A percentile compares a stretch with the other conserved stretches of the same genome.
Conservation (phyloP, 352 stramenopile genomes). For the Phytophthora fragariae region DNA sequence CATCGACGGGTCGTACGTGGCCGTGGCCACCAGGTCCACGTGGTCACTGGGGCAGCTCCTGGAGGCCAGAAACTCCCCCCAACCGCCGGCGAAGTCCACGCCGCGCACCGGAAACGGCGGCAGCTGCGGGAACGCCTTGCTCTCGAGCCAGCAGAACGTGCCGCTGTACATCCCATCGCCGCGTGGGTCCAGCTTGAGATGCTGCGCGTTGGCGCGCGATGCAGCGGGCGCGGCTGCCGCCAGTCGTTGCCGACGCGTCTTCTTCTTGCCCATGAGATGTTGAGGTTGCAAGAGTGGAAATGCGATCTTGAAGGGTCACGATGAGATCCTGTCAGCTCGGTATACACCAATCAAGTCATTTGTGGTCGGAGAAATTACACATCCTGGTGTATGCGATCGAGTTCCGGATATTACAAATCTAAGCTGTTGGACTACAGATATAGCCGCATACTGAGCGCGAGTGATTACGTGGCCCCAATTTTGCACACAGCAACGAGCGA, state of each 20-base stretch:
- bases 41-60: slow-evolving; percentile 26
- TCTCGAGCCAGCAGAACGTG: slow-evolving; percentile 80
- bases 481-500: slow-evolving; percentile 5
- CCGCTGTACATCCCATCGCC: slow-evolving; percentile 84
- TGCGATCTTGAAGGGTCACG: not conserved
- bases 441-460: slow-evolving; percentile 23
- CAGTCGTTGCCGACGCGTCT: slow-evolving; percentile 17
- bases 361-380: not conserved
- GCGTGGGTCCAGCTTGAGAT: slow-evolving; percentile 71
- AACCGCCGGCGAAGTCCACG: slow-evolving; percentile 45
- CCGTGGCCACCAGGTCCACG: slow-evolving; percentile 46
- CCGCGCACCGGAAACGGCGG: slow-evolving; percentile 28
- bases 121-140: slow-evolving; percentile 60
- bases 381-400: not conserved
- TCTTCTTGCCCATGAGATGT: slow-evolving; percentile 36
- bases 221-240: not conserved
- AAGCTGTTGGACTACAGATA: not conserved
- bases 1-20: slow-evolving; percentile 65
- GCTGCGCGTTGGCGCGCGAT: slow-evolving; percentile 16
- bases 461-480: slow-evolving; percentile 22
- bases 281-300: not conserved
- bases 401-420: not conserved
- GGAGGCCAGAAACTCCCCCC: slow-evolving; percentile 60
- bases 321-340: no score
- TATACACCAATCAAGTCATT: not conserved